These are phyloP conservation scores for Tolypocladium inflatum DNA, from an alignment of 2,329 filamentous ascomycete genomes.

Conservation along the genomic window DNA sequence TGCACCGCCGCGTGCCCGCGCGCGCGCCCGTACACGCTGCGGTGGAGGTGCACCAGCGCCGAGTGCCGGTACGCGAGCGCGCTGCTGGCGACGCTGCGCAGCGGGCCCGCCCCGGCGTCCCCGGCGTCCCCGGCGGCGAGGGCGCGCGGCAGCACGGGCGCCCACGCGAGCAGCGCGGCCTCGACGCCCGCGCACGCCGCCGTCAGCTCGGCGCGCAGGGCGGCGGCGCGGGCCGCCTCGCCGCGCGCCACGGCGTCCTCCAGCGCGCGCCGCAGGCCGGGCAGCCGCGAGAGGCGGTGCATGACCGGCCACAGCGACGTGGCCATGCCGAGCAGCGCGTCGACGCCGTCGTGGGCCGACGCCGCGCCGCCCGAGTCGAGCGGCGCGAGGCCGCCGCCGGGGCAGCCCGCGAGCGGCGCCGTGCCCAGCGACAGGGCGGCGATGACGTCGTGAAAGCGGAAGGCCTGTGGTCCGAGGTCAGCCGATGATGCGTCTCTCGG, in stretches of 20 bases:
- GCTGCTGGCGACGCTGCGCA: constrained; percentile 48
- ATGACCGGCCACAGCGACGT: constrained; percentile 56
- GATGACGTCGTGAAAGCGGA: constrained; percentile 57
- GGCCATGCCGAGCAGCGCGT: constrained; percentile 51
- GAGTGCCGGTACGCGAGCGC: constrained; percentile 52
- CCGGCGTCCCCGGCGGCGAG: no score
- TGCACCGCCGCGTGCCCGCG: constrained; percentile 42
- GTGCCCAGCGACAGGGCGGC: constrained; percentile 52
- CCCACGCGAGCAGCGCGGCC: constrained; percentile 44
- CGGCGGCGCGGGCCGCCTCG: constrained; percentile 33
- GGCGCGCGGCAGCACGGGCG: constrained; percentile 37
- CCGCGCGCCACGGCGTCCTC: constrained; percentile 32
- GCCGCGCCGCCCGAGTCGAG: constrained; percentile 32
- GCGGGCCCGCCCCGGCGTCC: constrained; percentile 26
- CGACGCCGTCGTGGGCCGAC: constrained; percentile 42
- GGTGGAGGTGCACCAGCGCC: constrained; percentile 48
- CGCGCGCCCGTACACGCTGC: constrained; percentile 39
- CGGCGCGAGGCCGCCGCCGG: constrained; percentile 36
- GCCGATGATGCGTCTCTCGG: no score
- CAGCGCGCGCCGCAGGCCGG: constrained; percentile 42
- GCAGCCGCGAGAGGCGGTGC: constrained; percentile 47
- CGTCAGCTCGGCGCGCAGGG: constrained; percentile 40
- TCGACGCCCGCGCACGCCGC: constrained; percentile 45
- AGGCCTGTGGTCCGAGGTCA: constrained; percentile 34
- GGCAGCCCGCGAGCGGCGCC: constrained; percentile 41